phyloP scores from a whole-genome alignment of 768 basidiomycete genomes.

The Leccinum uliginosum region DNA sequence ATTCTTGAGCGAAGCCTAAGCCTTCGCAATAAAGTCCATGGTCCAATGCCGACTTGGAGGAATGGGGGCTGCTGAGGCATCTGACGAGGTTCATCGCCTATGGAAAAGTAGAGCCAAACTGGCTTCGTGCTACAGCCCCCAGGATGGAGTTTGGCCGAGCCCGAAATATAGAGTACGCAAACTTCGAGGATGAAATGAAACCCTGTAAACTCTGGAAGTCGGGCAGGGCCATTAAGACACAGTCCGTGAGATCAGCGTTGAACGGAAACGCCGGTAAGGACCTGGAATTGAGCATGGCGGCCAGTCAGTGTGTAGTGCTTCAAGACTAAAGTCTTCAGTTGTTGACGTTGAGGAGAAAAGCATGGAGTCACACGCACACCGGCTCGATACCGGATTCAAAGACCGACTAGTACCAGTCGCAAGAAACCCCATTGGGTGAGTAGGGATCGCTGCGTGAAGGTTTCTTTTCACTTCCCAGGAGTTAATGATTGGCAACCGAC shows the following conservation, averaged over 20 bases:
- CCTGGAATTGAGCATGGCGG: constrained; percentile 1
- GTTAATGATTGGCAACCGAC: no score
- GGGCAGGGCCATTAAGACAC: constrained; percentile 25
- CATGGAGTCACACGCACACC: background rate
- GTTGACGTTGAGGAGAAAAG: background rate
- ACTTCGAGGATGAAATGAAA: constrained; percentile 27
- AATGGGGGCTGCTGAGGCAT: constrained; percentile 4
- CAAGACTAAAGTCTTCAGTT: background rate
- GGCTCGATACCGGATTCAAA: background rate
- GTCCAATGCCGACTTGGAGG: background rate
- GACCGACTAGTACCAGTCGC: background rate
- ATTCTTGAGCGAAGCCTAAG: constrained; percentile 1
- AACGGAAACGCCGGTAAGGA: background rate
- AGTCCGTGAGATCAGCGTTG: constrained; percentile 30
- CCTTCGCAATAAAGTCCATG: constrained; percentile 9
- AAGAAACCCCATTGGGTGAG: background rate
- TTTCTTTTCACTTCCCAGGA: no score
- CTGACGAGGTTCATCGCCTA: constrained; percentile 28
- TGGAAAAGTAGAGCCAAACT: constrained; percentile 29
- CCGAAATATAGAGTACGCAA: constrained; percentile 29
- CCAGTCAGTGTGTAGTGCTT: background rate
- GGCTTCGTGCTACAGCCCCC: constrained; percentile 26
- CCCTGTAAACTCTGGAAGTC: constrained; percentile 27
- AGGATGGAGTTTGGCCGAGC: constrained; percentile 29
- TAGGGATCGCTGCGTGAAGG: background rate